Evolutionary conservation across 1,284 basidiomycete species (phyloP), one percentile per base, ranked within the genome.

Genomic region (Gastroboletus turbinatus): DNA sequence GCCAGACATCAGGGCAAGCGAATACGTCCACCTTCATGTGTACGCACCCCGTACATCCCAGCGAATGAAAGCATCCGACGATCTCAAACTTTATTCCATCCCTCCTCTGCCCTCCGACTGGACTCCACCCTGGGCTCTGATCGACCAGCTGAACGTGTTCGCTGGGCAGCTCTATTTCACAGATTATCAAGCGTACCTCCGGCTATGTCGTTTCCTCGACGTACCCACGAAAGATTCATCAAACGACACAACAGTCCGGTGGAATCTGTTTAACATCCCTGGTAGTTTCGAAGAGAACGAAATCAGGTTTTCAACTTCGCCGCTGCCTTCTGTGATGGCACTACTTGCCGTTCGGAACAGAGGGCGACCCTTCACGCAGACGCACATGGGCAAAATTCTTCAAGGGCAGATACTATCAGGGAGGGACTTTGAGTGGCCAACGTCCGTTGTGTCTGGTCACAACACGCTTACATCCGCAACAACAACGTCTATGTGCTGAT

Each of bases 31-130:
- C 48, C 64, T 80, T 10, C 78, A 80, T 54, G 21, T 75, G 2
- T 81, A 78, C 50, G 57, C 75, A 3, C 73, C 78, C 3, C 64
- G 75, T 1, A 68, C 72, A 13, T 67, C 63, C 1, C 54, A 69
- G 21, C 60, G 58, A 3, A 76, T 76, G 70, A 60, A 56, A 11
- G 60, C 75, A 4, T 74, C 33, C 47, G 76, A 79, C 39, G 67
- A 76, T 52, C 71, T 77, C 19, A 59, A 35, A 5, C 72, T 75
- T 35, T 73, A 71, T 59, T 60, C 49, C 21, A 63, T 78, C 17
- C 74, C 75, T 51, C 71, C 5, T 3, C 4, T 52, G 1, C 51
- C 51, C 5, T 23, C 33, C 6, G 8, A 38, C n/a, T 52, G 51
- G 51, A 32, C 19, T 4, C 50, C 51, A 13, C 51, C 51, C 4